Base-by-base conservation (phyloP, 805 yeast genomes). In the Saccharomycopsis fermentans region DNA sequence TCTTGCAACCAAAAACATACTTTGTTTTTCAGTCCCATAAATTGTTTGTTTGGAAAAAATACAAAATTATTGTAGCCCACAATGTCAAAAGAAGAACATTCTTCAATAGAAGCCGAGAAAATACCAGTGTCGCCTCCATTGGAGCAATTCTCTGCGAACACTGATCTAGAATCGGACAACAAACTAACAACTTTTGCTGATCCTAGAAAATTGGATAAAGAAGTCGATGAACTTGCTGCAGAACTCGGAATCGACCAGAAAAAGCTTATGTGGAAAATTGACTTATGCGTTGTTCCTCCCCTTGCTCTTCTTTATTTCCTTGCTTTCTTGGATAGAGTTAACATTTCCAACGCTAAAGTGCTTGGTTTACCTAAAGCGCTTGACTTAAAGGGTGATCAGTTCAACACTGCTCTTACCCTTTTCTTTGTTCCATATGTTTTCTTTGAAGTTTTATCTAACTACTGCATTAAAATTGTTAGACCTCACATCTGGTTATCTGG, bases 321-420 rank as follows among this genome's bases (percentile, higher is more conserved):
- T 62, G 84, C 92, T 0, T 88, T 87, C 67, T 72, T 88, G 66
- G 95, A 88, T 68, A 77, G 95, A 69, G 91, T 87, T 59, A 88
- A 88, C 69, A 86, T 88, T 61, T 82, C 92, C 27, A 87, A 88
- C 70, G 95, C 96, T 8, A 82, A 82, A 61, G 79, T 84, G 57
- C 87, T 86, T 66, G 90, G 90, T 12, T 74, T 88, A 74, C 75
- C 76, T 24, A 70, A 66, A 1, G 87, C 82, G 59, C 69, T 88
- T 39, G 65, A 74, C 21, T 73, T 88, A 52, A 68, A 70, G 1
- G 85, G 85, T 8, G 74, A 77, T 63, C 84, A 85, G 65, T 86
- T 77, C 73, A 82, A 84, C 66, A 77, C 76, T 39, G 84, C 86
- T 2, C 75, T 86, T 63, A 82, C 88, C 8, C 78, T 86, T 6